Evolutionary conservation across 257 asterid species (phyloP), one percentile per base, ranked within the genome.

Genomic region (Solanum chaucha): DNA sequence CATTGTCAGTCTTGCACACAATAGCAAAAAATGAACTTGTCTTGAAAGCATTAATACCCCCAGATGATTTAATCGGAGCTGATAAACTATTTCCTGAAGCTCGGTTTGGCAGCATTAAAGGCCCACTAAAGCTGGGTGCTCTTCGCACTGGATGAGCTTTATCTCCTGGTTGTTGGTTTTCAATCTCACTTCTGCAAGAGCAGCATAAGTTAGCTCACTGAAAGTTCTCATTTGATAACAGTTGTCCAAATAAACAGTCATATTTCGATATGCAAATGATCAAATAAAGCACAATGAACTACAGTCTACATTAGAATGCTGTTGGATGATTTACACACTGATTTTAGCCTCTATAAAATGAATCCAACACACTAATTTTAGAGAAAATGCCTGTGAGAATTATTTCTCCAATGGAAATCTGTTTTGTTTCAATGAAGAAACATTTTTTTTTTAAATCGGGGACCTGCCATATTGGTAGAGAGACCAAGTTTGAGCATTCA

Each of bases 1-100:
- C 17, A 28, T 46, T 24, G 81, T 10, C 40, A 34, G 51, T 61
- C 64, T 13, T 68, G 48, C 87, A 85, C 83, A 30, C 83, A 71
- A 72, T 24, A 70, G 67, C 41, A 80, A 80, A 80, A 80, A 78
- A 80, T 80, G 86, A 86, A 75, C 40, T 87, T 46, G 72, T 77
- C 78, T 82, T 65, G 84, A 80, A 64, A 65, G 86, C 85, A 65
- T 81, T 91, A 28, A 41, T 80, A 97, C 99, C 99, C 92, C 98
- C 99, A 34, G 99, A 96, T 20, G 99, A 94, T 89, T 96, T 96
- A 74, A 97, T 97, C 64, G 99, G 99, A 89, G 99, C 99, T 55
- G 99, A 97, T 89, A 97, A 94, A 91, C 99, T 97, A 91, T 97
- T 97, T 87, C 95, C 98, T 55, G 99, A 97, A 89, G 99, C 99